Base-by-base conservation (phyloP, 352 stramenopile species). In the Blastocystis sp. region DNA sequence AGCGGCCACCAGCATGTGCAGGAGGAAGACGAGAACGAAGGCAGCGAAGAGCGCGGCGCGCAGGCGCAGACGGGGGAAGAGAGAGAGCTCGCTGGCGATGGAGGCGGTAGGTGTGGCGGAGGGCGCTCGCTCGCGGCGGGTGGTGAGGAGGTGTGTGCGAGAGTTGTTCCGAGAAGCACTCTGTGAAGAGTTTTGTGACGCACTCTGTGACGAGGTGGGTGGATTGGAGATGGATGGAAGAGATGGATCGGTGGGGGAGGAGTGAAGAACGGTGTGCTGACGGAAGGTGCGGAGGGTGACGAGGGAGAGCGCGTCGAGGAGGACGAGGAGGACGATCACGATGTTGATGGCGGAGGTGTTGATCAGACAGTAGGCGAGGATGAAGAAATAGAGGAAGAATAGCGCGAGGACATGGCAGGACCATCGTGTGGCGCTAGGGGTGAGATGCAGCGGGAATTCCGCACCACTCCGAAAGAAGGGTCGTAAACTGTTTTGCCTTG, bases 291-390 rank as follows among this genome's bases (percentile, higher is more conserved):
- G 10, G 54, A 61, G 21, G 28, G 24, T 68, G 11, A 19, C 54
- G 19, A 84, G 45, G 6, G 40, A 40, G 34, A 84, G 48, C 38
- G 69, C 54, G 48, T 84, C 74, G 7, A 66, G 52, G 10, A 84
- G 17, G 48, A 84, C 19, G 59, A 84, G 54, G 3, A 52, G 66
- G 14, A 70, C n/a, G 9, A 84, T 14, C 17, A 84, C 40, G n/a
- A 69, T 10, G 57, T 84, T 84, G 2, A 84, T 48, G 21, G 69
- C 1, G 24, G 74, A 84, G 52, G n/a, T 69, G 38, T 84, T 84
- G 1, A 70, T 17, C 17, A 64, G 24, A n/a, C 38, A 42, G n/a
- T 84, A 84, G 19, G 24, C 60, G 28, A 84, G 3, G 42, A 84
- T 28, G 9, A 70, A 21, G 40, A 84, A 69, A 28, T 84, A 84